A percentile compares a stretch with the other conserved stretches of the same genome.
These are phyloP conservation scores for Calycina herbarum DNA, from an alignment of 2,329 filamentous ascomycete genomes.

Conservation along the genomic window DNA sequence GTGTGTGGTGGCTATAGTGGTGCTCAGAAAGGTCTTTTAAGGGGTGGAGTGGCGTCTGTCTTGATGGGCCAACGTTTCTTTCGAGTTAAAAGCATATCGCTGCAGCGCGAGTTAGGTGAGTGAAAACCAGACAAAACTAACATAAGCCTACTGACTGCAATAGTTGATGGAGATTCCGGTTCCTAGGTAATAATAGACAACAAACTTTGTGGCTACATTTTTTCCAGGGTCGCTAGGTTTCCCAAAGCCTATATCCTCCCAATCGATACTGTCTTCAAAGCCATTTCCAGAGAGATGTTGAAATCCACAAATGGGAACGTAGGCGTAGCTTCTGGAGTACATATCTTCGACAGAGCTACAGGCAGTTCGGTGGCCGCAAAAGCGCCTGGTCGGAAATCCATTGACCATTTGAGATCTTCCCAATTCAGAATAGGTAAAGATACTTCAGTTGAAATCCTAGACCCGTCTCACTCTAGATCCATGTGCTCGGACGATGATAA, in stretches of 20 bases:
- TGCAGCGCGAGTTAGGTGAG: not conserved
- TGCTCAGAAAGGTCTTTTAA: not conserved
- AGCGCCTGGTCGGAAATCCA: too few species aligned
- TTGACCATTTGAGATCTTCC: too few species aligned
- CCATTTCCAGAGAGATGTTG: too few species aligned
- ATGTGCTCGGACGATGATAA: too few species aligned
- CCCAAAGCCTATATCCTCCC: not conserved
- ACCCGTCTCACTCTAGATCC: too few species aligned
- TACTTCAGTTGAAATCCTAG: too few species aligned
- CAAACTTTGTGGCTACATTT: conserved; percentile 6
- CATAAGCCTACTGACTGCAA: not conserved
- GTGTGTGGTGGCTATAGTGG: not conserved
- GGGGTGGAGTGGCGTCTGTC: not conserved
- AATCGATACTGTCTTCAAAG: not conserved
- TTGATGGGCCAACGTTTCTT: not conserved
- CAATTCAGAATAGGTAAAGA: too few species aligned
- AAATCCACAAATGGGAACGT: too few species aligned
- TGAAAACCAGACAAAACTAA: not conserved
- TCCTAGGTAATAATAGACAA: not conserved
- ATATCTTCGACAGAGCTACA: too few species aligned
- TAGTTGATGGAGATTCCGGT: conserved; percentile 2
- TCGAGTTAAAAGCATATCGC: not conserved
- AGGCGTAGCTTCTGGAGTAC: too few species aligned
- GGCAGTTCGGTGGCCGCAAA: too few species aligned
- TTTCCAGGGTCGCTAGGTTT: not conserved